These are phyloP conservation scores for Xylaria flabelliformis DNA, from an alignment of 495 filamentous ascomycete species.

Conservation along the genomic window DNA sequence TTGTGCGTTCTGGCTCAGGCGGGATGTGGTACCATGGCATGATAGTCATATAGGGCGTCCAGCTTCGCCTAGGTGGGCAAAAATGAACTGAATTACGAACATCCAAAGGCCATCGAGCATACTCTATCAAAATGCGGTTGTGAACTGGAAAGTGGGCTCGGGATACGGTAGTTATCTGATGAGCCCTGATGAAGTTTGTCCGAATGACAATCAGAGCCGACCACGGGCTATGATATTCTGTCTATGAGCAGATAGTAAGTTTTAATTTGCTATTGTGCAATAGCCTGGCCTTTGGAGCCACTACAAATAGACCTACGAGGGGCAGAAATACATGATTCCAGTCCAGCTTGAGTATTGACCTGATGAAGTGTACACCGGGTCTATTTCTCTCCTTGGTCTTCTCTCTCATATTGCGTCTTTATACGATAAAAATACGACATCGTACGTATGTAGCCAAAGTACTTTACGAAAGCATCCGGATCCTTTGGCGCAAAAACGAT, in stretches of 20 bases:
- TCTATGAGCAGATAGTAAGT: not conserved
- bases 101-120: slow-evolving; percentile 4
- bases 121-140: slow-evolving; percentile 20
- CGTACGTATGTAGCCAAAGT: not conserved
- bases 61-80: slow-evolving; percentile 45
- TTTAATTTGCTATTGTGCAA: not conserved
- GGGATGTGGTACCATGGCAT: slow-evolving; percentile 55
- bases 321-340: not conserved
- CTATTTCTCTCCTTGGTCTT: not conserved
- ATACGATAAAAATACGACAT: not conserved
- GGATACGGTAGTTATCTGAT: slow-evolving; percentile 18
- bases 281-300: not conserved
- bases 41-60: slow-evolving; percentile 55
- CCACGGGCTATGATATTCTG: not conserved
- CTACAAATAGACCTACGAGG: not conserved
- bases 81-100: slow-evolving; percentile 45
- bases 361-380: not conserved
- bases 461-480: not conserved
- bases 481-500: not conserved
- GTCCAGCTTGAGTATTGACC: not conserved
- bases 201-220: not conserved
- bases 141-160: slow-evolving; percentile 10
- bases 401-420: not conserved
- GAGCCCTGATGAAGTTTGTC: slow-evolving; percentile 18
- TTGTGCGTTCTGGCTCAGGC: slow-evolving; percentile 55